These are phyloP conservation scores for Phytopythium cucurbitacearum DNA, from an alignment of 352 stramenopile species.

Conservation along the genomic window DNA sequence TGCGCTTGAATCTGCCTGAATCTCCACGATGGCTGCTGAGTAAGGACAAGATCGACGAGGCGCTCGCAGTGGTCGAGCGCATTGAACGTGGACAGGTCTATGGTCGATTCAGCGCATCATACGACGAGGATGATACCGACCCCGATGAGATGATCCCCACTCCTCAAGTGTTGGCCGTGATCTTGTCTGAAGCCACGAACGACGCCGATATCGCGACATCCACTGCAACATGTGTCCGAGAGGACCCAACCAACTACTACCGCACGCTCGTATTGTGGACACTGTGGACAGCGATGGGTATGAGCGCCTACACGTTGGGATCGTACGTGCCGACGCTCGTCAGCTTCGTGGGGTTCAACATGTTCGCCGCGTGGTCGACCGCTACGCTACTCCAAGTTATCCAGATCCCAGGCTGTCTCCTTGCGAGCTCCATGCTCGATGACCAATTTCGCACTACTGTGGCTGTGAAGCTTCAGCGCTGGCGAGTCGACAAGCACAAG, in stretches of 20 bases:
- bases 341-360: constrained; percentile 26
- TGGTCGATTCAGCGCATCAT: constrained; percentile 10
- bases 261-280: constrained; percentile 22
- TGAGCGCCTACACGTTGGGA: constrained; percentile 28
- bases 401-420: constrained; percentile 17
- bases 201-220: too few species aligned
- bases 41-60: constrained; percentile 24
- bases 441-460: neutral
- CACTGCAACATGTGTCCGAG: too few species aligned
- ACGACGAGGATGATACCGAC: constrained; percentile 1
- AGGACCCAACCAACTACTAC: too few species aligned
- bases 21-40: constrained; percentile 41
- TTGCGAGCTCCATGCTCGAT: constrained; percentile 12
- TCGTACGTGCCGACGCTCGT: constrained; percentile 25
- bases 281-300: constrained; percentile 23
- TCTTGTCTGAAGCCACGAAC: neutral
- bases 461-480: neutral
- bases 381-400: constrained; percentile 13
- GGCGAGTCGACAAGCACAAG: constrained; percentile 5
- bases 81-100: constrained; percentile 15
- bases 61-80: constrained; percentile 18
- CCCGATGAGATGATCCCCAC: neutral
- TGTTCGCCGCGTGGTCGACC: constrained; percentile 21
- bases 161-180: constrained; percentile 1
- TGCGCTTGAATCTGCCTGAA: constrained; percentile 25